Conservation (phyloP, 495 filamentous ascomycete species). For the Lasiosphaeria hispida region DNA sequence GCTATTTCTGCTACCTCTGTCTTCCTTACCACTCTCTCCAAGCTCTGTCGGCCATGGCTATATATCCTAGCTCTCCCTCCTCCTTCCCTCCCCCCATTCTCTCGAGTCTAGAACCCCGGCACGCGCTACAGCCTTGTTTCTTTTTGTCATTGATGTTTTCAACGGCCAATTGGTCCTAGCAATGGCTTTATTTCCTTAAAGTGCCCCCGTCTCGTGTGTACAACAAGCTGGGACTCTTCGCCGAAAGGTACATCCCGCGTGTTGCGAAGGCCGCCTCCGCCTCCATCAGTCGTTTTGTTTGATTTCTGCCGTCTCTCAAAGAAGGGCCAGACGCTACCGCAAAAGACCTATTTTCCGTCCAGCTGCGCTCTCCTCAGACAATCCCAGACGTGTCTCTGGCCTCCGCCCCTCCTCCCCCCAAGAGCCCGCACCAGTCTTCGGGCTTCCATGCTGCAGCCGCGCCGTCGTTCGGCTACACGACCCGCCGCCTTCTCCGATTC, state of each 20-base stretch:
- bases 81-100: constrained; percentile 26
- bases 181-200: constrained; percentile 46
- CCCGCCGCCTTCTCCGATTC: neutral
- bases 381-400: neutral
- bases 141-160: constrained; percentile 34
- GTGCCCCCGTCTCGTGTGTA: constrained; percentile 22
- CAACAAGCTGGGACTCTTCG: constrained; percentile 16
- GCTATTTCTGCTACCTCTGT: constrained; percentile 1
- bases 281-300: constrained; percentile 32
- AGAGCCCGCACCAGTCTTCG: constrained; percentile 6
- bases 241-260: constrained; percentile 16
- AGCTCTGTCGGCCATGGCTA: constrained; percentile 26
- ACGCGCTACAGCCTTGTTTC: constrained; percentile 36
- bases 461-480: constrained; percentile 13
- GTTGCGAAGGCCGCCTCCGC: constrained; percentile 32
- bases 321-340: constrained; percentile 23
- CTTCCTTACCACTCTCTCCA: constrained; percentile 18
- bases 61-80: constrained; percentile 44
- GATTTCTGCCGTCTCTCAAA: constrained; percentile 18
- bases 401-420: constrained; percentile 2
- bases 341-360: neutral
- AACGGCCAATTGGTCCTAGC: constrained; percentile 34
- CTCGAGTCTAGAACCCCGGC: constrained; percentile 37
- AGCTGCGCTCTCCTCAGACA: neutral
- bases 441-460: constrained; percentile 20